phyloP scores from a whole-genome alignment of 2,329 filamentous ascomycete genomes.

The Microdochium nivale region DNA sequence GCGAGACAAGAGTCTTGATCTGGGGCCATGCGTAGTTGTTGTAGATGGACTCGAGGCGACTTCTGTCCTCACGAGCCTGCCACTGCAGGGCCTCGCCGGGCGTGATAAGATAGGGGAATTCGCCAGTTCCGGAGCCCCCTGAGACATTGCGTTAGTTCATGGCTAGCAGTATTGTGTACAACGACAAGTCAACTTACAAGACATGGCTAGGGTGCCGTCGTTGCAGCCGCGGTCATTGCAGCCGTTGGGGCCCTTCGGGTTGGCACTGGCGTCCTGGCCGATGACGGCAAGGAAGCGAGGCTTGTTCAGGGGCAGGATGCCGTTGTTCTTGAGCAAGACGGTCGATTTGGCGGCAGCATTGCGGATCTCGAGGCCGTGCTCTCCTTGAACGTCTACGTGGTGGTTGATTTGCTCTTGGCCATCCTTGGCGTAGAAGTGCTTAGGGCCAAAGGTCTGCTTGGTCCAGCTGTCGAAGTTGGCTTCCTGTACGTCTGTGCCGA shows the following conservation, averaged over 20 bases:
- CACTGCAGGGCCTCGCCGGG: slow-evolving; percentile 62
- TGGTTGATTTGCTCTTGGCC: slow-evolving; percentile 64
- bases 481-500: slow-evolving; percentile 35
- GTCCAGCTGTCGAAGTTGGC: slow-evolving; percentile 92
- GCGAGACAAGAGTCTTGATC: slow-evolving; percentile 49
- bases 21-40: slow-evolving; percentile 55
- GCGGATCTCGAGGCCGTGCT: slow-evolving; percentile 67
- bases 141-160: neutral
- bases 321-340: slow-evolving; percentile 82
- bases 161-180: neutral
- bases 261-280: slow-evolving; percentile 75
- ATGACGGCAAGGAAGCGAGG: slow-evolving; percentile 70
- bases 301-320: slow-evolving; percentile 66
- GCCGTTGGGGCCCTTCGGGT: slow-evolving; percentile 67
- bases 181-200: slow-evolving; percentile 32
- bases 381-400: slow-evolving; percentile 72
- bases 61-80: slow-evolving; percentile 50
- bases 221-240: slow-evolving; percentile 61
- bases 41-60: slow-evolving; percentile 56
- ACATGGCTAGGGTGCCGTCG: slow-evolving; percentile 59
- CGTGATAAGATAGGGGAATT: slow-evolving; percentile 69
- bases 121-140: slow-evolving; percentile 61
- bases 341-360: slow-evolving; percentile 71
- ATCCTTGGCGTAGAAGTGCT: slow-evolving; percentile 54
- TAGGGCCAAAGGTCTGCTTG: slow-evolving; percentile 61